Evolutionary conservation across 2,329 filamentous ascomycete genomes (phyloP).

Genomic region (Trichophyton rubrum): DNA sequence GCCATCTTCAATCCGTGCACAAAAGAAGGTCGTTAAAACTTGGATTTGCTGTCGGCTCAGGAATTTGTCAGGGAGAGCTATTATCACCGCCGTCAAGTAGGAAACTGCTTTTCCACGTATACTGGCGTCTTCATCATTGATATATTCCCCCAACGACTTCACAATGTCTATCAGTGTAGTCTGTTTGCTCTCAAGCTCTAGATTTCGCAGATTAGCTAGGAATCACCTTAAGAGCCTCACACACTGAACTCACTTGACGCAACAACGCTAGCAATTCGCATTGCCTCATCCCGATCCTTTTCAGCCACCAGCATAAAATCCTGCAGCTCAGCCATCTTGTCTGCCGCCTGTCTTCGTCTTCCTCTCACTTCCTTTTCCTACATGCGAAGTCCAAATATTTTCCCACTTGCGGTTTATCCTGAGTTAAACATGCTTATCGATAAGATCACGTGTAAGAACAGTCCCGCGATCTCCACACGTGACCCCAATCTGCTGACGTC

Average conservation of each 20-base stretch:
- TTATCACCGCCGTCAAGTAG: slow-evolving; percentile 34
- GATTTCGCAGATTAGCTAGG: slow-evolving; percentile 14
- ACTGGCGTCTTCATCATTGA: slow-evolving; percentile 52
- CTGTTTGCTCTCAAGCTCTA: slow-evolving; percentile 48
- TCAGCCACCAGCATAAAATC: slow-evolving; percentile 38
- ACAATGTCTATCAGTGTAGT: slow-evolving; percentile 50
- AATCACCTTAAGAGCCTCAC: background rate
- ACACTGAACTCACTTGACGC: slow-evolving; percentile 29
- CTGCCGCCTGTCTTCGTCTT: background rate
- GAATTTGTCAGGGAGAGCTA: slow-evolving; percentile 40
- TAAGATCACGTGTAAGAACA: background rate
- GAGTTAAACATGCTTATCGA: background rate
- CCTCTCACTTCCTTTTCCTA: background rate
- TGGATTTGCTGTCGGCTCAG: slow-evolving; percentile 49
- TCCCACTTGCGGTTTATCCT: background rate
- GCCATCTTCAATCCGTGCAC: slow-evolving; percentile 52
- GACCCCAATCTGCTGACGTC: background rate
- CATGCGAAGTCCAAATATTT: background rate
- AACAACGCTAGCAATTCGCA: slow-evolving; percentile 32
- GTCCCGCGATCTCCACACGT: background rate
- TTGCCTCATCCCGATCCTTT: slow-evolving; percentile 35
- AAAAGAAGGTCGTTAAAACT: slow-evolving; percentile 52
- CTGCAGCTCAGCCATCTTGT: slow-evolving; percentile 37
- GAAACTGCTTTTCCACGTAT: slow-evolving; percentile 46
- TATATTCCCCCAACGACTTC: slow-evolving; percentile 52